Evolutionary conservation across 2,329 filamentous ascomycete species (phyloP).

Genomic region (Sarocladiaceae sp.): DNA sequence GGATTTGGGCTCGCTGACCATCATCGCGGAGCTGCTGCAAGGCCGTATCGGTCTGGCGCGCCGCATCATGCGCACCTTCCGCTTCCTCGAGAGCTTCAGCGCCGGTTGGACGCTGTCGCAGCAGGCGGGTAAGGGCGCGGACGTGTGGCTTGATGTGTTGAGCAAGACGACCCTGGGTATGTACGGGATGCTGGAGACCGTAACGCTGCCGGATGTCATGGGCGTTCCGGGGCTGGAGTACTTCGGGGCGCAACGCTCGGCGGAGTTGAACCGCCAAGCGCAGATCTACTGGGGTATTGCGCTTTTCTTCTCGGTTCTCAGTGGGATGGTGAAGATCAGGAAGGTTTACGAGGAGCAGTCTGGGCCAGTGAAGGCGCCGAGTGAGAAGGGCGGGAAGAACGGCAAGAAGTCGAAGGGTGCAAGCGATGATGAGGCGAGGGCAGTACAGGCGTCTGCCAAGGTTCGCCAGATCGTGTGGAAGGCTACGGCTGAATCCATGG

Average conservation of each 20-base stretch:
- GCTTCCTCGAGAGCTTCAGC: conserved; percentile 56
- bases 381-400: conserved; percentile 21
- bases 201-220: conserved; percentile 51
- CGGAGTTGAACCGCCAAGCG: conserved; percentile 48
- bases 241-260: conserved; percentile 44
- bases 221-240: conserved; percentile 37
- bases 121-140: conserved; percentile 16
- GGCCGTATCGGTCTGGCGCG: conserved; percentile 42
- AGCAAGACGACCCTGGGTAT: conserved; percentile 56
- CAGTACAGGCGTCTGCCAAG: conserved; percentile 17
- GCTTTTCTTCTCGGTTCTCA: conserved; percentile 43
- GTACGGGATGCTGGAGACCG: conserved; percentile 61
- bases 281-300: conserved; percentile 66
- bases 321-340: conserved; percentile 35
- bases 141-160: conserved; percentile 46
- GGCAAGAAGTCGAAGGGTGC: conserved; percentile 9
- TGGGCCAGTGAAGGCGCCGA: conserved; percentile 19
- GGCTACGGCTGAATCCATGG: conserved; percentile 51
- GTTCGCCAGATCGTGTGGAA: conserved; percentile 34
- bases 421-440: conserved; percentile 10
- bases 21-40: conserved; percentile 29
- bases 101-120: conserved; percentile 39
- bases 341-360: conserved; percentile 11
- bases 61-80: conserved; percentile 62
- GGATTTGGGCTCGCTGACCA: conserved; percentile 20